Base-by-base conservation (phyloP, 148 eudicot genomes). In the Amaranthus hypochondriacus region DNA sequence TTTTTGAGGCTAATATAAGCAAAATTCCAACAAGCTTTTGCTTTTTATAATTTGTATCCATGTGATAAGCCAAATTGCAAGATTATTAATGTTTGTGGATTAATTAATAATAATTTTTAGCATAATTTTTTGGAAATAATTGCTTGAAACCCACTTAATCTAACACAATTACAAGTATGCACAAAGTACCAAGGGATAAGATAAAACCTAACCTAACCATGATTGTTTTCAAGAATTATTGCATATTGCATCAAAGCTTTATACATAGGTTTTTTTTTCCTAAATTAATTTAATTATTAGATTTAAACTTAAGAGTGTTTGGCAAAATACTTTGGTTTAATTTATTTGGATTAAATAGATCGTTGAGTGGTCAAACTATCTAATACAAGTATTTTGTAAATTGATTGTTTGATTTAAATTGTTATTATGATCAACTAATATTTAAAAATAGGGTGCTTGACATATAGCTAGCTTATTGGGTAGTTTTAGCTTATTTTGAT, bases 1-100 rank as follows among this genome's bases (percentile, higher is more conserved):
- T 79, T 75, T 73, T 79, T 62, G 42, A 75, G 69, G 67, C 39
- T 49, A 56, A 5, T 69, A 47, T 53, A 67, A 39, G 9, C 46
- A 28, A 49, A 46, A 15, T 12, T 51, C 39, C 57, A 18, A 73
- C 43, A 3, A n/a, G 4, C 5, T n/a, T n/a, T 9, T 50, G 9
- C 11, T 66, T 68, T 10, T 50, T 60, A 7, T 60, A 68, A 15
- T 43, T 66, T 53, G 48, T 53, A 54, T 48, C 73, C 69, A 73
- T 62, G 74, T 79, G 77, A 79, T 74, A 62, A 60, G 62, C 72
- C 61, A 62, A 70, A 47, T 68, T 69, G 64, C 46, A 39, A 49
- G 50, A 78, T 68, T 46, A 68, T 68, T 67, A 28, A 59, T 63
- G n/a, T 55, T n/a, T 0, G 52, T 48, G 10, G 54, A 44, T 56